Base-by-base conservation (phyloP, 2,329 filamentous ascomycete genomes). In the Colletotrichum theobromicola region DNA sequence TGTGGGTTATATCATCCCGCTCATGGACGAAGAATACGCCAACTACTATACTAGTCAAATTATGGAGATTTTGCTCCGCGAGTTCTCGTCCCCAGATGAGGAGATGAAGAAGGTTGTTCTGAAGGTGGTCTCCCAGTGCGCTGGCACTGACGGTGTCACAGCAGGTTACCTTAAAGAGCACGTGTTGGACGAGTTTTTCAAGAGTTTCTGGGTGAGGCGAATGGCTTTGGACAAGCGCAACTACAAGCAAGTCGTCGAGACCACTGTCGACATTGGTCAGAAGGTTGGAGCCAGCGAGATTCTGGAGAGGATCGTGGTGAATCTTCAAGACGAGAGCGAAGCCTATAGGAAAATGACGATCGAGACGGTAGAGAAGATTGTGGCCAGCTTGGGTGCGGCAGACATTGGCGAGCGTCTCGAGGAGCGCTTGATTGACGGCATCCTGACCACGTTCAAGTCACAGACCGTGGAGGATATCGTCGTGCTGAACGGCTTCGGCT, bases 71-170 rank as follows among this genome's bases (percentile, higher is more conserved):
- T 87, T 99, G 16, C 91, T 98, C 34, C 93, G 97, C 80, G 97
- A 99, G 82, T 99, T 99, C 81, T 94, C 95, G 8, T 98, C 96
- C 1, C 97, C 97, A 0, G 97, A 99, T 78, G 97, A 99, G 84
- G 97, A 99, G 85, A 99, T 99, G 97, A 99, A 98, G 87, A 99
- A 99, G 87, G 97, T 99, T 2, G 97, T 99, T 9, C 87, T 99
- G 73, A 98, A 98, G 85, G 97, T 99, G 32, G 93, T 99, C 18
- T 98, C 96, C 21, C 97, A 99, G 82, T 98, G 97, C 81, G 95
- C 97, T 9, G 94, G 94, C 78, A 98, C 96, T 4, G 94, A 98
- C 81, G 97, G 97, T 85, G 97, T 99, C 32, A 98, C 97, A 37
- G 94, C 96, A 42, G 94, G 93, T 50, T 99, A 98, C 81, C 90